A percentile compares a stretch with the other conserved stretches of the same genome.
These are phyloP conservation scores for Blepharisma japonicum DNA, from an alignment of 73 alveolate species.

Conservation along the genomic window DNA sequence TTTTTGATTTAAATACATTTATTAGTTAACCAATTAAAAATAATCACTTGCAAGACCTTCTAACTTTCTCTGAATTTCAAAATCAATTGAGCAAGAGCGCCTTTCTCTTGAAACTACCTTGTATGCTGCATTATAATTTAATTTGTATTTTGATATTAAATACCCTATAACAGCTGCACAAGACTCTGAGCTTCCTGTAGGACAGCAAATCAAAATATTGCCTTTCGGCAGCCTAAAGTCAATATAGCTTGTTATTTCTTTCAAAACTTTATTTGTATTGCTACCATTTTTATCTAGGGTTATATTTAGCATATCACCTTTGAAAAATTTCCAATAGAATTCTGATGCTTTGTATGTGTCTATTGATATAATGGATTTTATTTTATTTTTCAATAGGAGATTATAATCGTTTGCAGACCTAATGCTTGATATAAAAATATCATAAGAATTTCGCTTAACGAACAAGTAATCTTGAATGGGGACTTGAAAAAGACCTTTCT, in stretches of 20 bases:
- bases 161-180: conserved; percentile 6
- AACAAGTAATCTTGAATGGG: too few relatives aligned
- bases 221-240: not conserved
- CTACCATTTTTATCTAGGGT: not conserved
- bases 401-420: not conserved
- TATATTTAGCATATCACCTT: not conserved
- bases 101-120: not conserved
- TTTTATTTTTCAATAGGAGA: not conserved
- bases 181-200: not conserved
- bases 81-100: not conserved
- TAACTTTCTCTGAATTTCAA: not conserved
- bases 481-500: too few relatives aligned
- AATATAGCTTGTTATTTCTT: not conserved
- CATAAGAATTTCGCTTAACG: too few relatives aligned
- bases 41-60: not conserved
- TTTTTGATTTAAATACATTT: too few relatives aligned
- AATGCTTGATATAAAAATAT: not conserved
- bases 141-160: not conserved
- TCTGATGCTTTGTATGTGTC: not conserved
- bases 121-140: not conserved
- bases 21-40: not conserved
- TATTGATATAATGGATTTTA: not conserved
- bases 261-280: not conserved
- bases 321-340: not conserved
- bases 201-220: not conserved